Percentiles rank a stretch among this genome's conserved stretches.
These are phyloP conservation scores for Coniella lustricola DNA, from an alignment of 2,329 filamentous ascomycete genomes.

Conservation along the genomic window DNA sequence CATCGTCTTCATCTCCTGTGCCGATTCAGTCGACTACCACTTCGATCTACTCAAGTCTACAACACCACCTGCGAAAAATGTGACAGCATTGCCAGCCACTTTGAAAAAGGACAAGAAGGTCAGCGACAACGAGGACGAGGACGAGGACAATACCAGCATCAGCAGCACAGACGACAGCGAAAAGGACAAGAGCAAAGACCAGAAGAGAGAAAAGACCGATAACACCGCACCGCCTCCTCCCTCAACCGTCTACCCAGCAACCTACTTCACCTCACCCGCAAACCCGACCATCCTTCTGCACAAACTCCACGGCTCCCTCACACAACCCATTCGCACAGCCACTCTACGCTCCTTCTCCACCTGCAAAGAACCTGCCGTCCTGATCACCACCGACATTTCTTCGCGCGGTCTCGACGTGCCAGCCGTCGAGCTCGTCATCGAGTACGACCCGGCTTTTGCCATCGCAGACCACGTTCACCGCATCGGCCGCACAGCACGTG, in stretches of 20 bases:
- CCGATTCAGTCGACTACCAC: conserved; percentile 95
- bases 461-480: conserved; percentile 91
- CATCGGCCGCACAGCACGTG: conserved; percentile 88
- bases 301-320: conserved; percentile 85
- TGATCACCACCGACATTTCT: conserved; percentile 92
- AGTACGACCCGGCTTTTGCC: conserved; percentile 93
- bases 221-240: conserved; percentile 24
- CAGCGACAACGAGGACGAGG: no score
- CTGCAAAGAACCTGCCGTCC: conserved; percentile 67
- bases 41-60: conserved; percentile 67
- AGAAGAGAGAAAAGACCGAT: no score
- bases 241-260: conserved; percentile 54
- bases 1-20: conserved; percentile 94
- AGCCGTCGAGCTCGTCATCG: conserved; percentile 88
- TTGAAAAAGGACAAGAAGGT: conserved; percentile 23
- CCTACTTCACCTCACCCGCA: conserved; percentile 65
- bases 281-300: conserved; percentile 71
- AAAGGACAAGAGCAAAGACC: no score
- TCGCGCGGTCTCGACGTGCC: conserved; percentile 93
- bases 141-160: no score
- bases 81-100: conserved; percentile 19
- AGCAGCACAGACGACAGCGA: no score
- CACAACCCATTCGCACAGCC: conserved; percentile 78
- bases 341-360: conserved; percentile 75
- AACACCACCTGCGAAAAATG: conserved; percentile 24